phyloP scores from a whole-genome alignment of 345 rosid genomes.

The Hibiscus trionum region DNA sequence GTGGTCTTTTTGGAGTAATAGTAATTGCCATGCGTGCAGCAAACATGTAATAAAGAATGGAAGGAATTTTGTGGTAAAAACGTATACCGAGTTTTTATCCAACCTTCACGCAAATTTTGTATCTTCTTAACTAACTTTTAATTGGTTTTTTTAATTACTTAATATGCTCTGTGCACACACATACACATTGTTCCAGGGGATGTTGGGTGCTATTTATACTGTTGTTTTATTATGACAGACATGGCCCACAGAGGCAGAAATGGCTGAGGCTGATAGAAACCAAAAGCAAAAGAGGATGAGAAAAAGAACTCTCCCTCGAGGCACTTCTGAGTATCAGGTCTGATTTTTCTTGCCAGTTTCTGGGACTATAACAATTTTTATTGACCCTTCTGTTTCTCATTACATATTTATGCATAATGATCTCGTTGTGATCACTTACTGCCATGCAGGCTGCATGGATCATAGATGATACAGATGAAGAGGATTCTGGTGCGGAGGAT shows the following conservation, averaged over 20 bases:
- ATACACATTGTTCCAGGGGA: not conserved
- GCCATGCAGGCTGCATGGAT: constrained; percentile 90
- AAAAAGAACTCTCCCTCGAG: constrained; percentile 65
- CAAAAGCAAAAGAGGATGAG: constrained; percentile 47
- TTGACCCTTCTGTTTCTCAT: not conserved
- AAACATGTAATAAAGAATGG: not conserved
- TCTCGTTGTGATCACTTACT: not conserved
- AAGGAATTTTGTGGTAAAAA: not conserved
- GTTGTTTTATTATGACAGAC: constrained; percentile 41
- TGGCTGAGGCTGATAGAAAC: constrained; percentile 71
- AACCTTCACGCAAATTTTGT: not conserved
- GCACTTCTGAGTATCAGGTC: constrained; percentile 97
- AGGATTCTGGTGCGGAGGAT: constrained; percentile 36
- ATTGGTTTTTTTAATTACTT: not conserved
- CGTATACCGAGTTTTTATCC: not conserved
- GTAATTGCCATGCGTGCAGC: not conserved
- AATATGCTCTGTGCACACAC: not conserved
- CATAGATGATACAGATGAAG: constrained; percentile 64
- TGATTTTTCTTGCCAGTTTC: not conserved
- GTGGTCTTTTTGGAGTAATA: constrained; percentile 6
- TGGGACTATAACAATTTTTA: not conserved
- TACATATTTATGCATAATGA: not conserved
- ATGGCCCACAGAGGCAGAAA: constrained; percentile 95
- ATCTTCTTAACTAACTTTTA: not conserved
- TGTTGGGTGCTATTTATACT: not conserved